A percentile compares a stretch with the other conserved stretches of the same genome.
phyloP scores from a whole-genome alignment of 2,329 filamentous ascomycete species.

The Talaromyces sp. region DNA sequence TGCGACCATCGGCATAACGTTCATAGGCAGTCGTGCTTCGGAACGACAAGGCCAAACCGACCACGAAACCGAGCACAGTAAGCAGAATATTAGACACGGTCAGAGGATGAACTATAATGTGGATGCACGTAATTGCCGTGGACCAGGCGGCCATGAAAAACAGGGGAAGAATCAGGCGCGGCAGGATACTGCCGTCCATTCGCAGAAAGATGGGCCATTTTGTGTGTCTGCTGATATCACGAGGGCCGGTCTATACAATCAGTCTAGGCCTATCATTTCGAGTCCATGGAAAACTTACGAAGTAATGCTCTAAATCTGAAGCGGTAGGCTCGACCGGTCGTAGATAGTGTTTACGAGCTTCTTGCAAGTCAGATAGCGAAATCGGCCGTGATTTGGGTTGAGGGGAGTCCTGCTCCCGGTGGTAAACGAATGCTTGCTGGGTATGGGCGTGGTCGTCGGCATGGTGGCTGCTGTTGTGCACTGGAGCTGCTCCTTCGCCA shows the following conservation, averaged over 20 bases:
- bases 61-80: conserved; percentile 77
- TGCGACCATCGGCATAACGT: conserved; percentile 63
- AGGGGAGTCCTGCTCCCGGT: conserved; percentile 28
- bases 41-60: conserved; percentile 75
- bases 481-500: conserved; percentile 24
- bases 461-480: conserved; percentile 23
- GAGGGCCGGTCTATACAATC: conserved; percentile 47
- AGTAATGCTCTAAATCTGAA: conserved; percentile 61
- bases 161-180: conserved; percentile 71
- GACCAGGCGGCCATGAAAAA: conserved; percentile 64
- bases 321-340: not conserved
- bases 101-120: conserved; percentile 47
- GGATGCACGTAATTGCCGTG: conserved; percentile 62
- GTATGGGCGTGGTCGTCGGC: conserved; percentile 20
- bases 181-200: conserved; percentile 72
- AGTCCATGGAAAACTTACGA: conserved; percentile 42
- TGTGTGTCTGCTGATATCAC: conserved; percentile 69
- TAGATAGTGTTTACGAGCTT: conserved; percentile 16
- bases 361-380: conserved; percentile 35
- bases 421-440: conserved; percentile 12
- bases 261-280: conserved; percentile 17
- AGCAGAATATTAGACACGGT: conserved; percentile 67
- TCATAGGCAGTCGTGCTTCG: conserved; percentile 76
- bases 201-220: conserved; percentile 75
- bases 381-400: conserved; percentile 32